A percentile compares a stretch with the other conserved stretches of the same genome.
Evolutionary conservation across 2,329 filamentous ascomycete genomes (phyloP).

Genomic region (Escovopsis weberi): DNA sequence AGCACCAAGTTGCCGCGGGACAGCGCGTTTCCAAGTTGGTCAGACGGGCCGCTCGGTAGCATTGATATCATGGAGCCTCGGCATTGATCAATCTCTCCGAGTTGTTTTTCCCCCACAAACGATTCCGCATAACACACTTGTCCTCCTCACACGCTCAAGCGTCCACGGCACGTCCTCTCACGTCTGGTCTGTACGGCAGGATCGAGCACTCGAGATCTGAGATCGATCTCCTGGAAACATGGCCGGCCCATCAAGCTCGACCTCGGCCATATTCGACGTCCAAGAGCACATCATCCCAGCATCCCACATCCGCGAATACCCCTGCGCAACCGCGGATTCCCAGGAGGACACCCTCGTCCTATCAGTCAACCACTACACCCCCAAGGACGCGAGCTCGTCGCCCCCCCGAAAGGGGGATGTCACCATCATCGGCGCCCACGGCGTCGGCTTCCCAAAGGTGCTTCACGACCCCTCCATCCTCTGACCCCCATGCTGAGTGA

Average conservation of each 20-base stretch:
- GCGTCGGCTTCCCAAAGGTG: conserved; percentile 86
- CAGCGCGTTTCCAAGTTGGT: too few relatives aligned
- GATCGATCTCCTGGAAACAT: neutral
- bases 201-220: too few relatives aligned
- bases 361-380: conserved; percentile 78
- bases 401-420: conserved; percentile 57
- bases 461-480: neutral
- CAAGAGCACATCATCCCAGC: conserved; percentile 59
- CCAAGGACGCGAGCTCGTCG: conserved; percentile 48
- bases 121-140: too few relatives aligned
- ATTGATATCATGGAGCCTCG: too few relatives aligned
- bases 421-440: conserved; percentile 76
- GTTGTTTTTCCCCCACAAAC: too few relatives aligned
- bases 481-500: too few relatives aligned
- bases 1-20: too few relatives aligned
- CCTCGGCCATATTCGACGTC: conserved; percentile 38
- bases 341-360: conserved; percentile 64
- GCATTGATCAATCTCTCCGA: too few relatives aligned
- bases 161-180: too few relatives aligned
- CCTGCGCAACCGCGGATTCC: conserved; percentile 52
- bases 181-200: too few relatives aligned
- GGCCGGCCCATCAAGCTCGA: neutral
- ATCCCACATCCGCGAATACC: conserved; percentile 72
- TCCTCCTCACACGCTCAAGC: too few relatives aligned
- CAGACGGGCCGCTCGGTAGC: too few relatives aligned